Conservation (phyloP, 2,329 filamentous ascomycete species). For the Trichoderma sp. region DNA sequence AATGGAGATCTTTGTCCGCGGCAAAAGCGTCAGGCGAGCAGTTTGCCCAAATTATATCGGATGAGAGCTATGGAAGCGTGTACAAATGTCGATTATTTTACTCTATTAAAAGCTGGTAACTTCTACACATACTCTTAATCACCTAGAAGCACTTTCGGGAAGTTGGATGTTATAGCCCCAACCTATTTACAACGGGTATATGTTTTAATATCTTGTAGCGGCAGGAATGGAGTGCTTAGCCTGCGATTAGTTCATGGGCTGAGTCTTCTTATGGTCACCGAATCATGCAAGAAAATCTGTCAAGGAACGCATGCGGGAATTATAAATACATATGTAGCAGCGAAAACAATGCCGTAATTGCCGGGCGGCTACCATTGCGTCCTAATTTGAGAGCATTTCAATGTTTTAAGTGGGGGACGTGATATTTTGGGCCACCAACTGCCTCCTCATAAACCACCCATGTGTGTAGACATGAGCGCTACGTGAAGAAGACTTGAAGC, state of each 20-base stretch:
- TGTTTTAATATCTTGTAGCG: background rate
- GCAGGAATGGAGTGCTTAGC: background rate
- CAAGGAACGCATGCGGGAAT: background rate
- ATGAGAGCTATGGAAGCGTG: background rate
- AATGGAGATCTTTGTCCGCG: background rate
- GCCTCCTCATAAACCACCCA: background rate
- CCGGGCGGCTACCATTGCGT: background rate
- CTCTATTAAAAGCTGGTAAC: no score
- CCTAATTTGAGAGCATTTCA: background rate
- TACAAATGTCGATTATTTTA: background rate
- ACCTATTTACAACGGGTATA: background rate
- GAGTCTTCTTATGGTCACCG: background rate
- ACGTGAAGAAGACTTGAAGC: background rate
- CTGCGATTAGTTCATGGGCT: background rate
- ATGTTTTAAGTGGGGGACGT: background rate
- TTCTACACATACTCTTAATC: background rate
- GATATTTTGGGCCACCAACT: background rate
- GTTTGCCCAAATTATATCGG: background rate
- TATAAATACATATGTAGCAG: no score
- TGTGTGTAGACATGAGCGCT: background rate
- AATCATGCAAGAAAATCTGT: no score
- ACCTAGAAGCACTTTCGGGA: background rate
- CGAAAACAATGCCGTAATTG: background rate
- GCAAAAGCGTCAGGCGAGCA: background rate
- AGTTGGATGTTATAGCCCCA: background rate